Conservation (phyloP, 768 basidiomycete genomes). For the Tylopilus felleus region DNA sequence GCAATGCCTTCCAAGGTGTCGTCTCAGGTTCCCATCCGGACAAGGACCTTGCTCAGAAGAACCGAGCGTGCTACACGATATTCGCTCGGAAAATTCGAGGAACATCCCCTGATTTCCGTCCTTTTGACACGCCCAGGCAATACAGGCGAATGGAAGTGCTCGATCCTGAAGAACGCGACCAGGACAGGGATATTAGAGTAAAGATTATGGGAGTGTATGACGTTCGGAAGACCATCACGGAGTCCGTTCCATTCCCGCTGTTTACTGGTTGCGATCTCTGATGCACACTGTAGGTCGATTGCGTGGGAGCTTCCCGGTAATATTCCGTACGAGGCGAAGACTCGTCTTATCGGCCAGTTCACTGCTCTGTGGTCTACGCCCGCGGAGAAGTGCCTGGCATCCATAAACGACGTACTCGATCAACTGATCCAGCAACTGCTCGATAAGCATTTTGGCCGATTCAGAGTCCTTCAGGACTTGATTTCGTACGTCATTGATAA, state of each 20-base stretch:
- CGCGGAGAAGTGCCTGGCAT: conserved; percentile 33
- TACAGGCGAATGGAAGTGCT: conserved; percentile 10
- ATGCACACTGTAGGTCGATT: conserved; percentile 29
- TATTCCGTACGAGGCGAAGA: conserved; percentile 40
- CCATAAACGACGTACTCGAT: conserved; percentile 31
- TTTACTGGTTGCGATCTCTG: background rate
- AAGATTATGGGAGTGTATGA: conserved; percentile 30
- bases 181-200: background rate
- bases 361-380: conserved; percentile 38
- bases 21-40: conserved; percentile 34
- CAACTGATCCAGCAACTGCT: conserved; percentile 29
- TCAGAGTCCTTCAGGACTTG: conserved; percentile 32
- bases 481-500: conserved; percentile 33
- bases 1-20: conserved; percentile 32
- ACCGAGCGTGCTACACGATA: conserved; percentile 29
- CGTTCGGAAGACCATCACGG: conserved; percentile 33
- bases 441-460: conserved; percentile 39
- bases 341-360: conserved; percentile 33
- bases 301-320: conserved; percentile 44
- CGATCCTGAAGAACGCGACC: conserved; percentile 2
- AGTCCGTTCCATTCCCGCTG: conserved; percentile 25
- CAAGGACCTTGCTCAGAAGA: conserved; percentile 37
- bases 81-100: conserved; percentile 36
- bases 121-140: conserved; percentile 18
- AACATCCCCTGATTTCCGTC: conserved; percentile 43